Conservation (phyloP, 1,284 basidiomycete species). For the Nidula niveotomentosa region DNA sequence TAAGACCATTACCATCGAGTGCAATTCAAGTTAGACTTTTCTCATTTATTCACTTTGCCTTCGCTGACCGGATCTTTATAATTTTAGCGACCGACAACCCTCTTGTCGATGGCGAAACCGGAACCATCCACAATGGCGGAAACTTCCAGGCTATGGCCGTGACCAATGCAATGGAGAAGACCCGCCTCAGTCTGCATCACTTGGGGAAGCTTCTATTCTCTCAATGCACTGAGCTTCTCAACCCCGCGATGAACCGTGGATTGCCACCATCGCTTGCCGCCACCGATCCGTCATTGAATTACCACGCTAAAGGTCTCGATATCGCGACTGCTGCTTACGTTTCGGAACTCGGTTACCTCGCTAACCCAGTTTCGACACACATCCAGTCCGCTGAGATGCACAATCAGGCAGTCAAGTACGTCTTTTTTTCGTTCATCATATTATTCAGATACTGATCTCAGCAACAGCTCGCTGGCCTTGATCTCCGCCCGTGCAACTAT, state of each 20-base stretch:
- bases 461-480: slow-evolving; percentile 68
- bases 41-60: slow-evolving; percentile 1
- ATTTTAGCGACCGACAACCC: slow-evolving; percentile 69
- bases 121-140: slow-evolving; percentile 73
- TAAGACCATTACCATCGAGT: slow-evolving; percentile 70
- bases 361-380: slow-evolving; percentile 81
- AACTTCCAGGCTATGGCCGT: slow-evolving; percentile 88
- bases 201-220: slow-evolving; percentile 81
- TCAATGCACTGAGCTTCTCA: slow-evolving; percentile 79
- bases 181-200: slow-evolving; percentile 76
- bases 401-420: slow-evolving; percentile 82
- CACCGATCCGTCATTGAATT: slow-evolving; percentile 78
- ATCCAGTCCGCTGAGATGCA: slow-evolving; percentile 85
- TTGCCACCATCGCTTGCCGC: slow-evolving; percentile 76
- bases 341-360: slow-evolving; percentile 77
- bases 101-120: slow-evolving; percentile 63
- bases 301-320: slow-evolving; percentile 82
- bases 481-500: slow-evolving; percentile 77
- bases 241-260: slow-evolving; percentile 79
- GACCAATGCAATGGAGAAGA: slow-evolving; percentile 85
- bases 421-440: slow-evolving; percentile 12
- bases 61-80: neutral
- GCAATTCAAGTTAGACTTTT: slow-evolving; percentile 72
- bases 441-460: slow-evolving; percentile 5
- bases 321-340: slow-evolving; percentile 81